These are phyloP conservation scores for Fraxinus nigra DNA, from an alignment of 305 asterid genomes.

Conservation along the genomic window DNA sequence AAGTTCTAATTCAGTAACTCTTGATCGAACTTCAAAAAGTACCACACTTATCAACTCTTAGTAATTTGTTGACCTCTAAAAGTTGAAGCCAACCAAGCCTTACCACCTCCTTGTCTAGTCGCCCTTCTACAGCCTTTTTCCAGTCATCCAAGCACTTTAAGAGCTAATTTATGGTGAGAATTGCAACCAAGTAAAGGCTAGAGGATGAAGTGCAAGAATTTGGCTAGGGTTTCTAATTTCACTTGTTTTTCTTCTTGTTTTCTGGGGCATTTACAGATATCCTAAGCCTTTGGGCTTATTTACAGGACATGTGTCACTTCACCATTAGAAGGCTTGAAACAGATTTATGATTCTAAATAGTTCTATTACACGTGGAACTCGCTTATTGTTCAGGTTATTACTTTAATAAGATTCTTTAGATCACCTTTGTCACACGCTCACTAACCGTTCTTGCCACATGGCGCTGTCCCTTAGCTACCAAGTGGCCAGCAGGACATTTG, in stretches of 20 bases:
- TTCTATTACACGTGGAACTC: background rate
- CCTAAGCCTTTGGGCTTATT: background rate
- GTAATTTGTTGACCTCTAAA: background rate
- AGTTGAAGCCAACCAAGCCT: background rate
- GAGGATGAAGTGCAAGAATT: background rate
- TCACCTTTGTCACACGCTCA: background rate
- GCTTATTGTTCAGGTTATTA: background rate
- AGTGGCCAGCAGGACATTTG: background rate
- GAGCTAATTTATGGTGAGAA: background rate
- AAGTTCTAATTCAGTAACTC: background rate
- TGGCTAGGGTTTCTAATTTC: background rate
- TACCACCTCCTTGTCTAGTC: background rate
- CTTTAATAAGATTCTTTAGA: background rate
- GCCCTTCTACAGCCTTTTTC: background rate
- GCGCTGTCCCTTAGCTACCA: background rate
- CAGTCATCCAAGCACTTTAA: background rate
- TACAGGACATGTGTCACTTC: background rate
- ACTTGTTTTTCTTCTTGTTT: background rate
- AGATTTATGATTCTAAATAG: background rate
- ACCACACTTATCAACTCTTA: background rate
- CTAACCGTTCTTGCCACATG: background rate
- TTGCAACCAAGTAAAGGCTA: background rate
- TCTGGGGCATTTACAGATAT: background rate
- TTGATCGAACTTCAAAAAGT: background rate
- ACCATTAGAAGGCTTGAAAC: background rate